A percentile compares a stretch with the other conserved stretches of the same genome.
phyloP scores from a whole-genome alignment of 345 rosid species.

The Salix dunnii region DNA sequence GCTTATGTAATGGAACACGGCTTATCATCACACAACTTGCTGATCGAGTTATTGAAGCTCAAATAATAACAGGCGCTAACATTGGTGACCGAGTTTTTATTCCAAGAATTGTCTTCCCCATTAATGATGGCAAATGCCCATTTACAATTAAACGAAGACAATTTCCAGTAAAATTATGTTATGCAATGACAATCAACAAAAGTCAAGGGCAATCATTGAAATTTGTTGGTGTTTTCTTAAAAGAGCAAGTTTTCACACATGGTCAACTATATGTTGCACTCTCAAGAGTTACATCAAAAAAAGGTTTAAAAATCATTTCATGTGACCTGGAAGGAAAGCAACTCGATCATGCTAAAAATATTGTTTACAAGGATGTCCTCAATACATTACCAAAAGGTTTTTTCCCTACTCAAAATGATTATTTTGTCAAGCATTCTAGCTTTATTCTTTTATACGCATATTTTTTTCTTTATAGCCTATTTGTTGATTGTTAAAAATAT shows the following conservation, averaged over 20 bases:
- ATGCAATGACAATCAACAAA: constrained; percentile 3
- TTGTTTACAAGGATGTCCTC: background rate
- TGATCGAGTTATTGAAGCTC: background rate
- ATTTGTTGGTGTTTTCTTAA: background rate
- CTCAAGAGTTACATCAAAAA: background rate
- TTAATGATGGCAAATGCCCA: background rate
- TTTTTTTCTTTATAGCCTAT: no score
- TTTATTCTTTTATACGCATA: no score
- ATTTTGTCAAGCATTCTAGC: no score
- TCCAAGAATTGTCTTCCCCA: background rate
- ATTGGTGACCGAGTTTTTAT: background rate
- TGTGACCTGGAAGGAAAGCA: background rate
- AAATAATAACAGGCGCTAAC: background rate
- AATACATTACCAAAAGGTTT: no score
- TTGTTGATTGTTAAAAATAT: no score
- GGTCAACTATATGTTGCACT: background rate
- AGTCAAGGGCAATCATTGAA: background rate
- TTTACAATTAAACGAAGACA: background rate
- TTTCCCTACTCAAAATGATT: no score
- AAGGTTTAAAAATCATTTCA: background rate
- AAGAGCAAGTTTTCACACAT: background rate
- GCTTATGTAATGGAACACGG: constrained; percentile 16
- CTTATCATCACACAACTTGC: background rate
- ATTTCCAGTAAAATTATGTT: background rate
- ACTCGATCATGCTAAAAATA: background rate